Evolutionary conservation across 2,329 filamentous ascomycete species (phyloP).

Genomic region (Lasiodiplodia hormozganensis): DNA sequence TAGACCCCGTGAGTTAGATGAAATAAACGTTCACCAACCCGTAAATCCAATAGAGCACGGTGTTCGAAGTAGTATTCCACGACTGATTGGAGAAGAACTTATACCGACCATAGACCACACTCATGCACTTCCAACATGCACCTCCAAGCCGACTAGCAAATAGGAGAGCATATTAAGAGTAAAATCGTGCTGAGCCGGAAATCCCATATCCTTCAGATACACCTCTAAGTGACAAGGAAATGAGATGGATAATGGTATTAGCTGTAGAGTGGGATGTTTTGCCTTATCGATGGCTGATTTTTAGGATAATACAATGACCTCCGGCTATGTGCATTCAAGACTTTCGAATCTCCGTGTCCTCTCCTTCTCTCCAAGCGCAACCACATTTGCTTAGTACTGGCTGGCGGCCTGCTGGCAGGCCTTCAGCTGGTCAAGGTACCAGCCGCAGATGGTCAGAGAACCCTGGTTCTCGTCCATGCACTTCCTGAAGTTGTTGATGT

Average conservation of each 20-base stretch:
- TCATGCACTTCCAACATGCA: too few species aligned
- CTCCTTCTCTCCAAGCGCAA: neutral
- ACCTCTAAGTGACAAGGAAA: neutral
- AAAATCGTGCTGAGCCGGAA: too few species aligned
- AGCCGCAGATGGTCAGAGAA: slow-evolving; percentile 94
- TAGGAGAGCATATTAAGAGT: too few species aligned
- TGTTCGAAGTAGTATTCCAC: too few species aligned
- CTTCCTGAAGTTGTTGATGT: slow-evolving; percentile 85
- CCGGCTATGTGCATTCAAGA: neutral
- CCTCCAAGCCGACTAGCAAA: too few species aligned
- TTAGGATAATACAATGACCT: neutral
- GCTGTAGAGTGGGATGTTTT: slow-evolving; percentile 7
- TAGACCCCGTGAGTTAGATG: too few species aligned
- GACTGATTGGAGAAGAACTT: too few species aligned
- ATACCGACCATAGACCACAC: too few species aligned
- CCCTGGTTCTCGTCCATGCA: slow-evolving; percentile 97
- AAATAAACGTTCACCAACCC: too few species aligned
- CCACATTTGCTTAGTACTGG: slow-evolving; percentile 50
- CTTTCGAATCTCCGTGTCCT: neutral
- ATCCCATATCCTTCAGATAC: neutral
- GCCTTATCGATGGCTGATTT: neutral
- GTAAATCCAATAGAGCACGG: too few species aligned
- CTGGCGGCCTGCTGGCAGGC: slow-evolving; percentile 57
- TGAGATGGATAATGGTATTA: neutral
- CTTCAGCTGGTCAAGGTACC: slow-evolving; percentile 94